Percentiles rank a stretch among this genome's conserved stretches.
Evolutionary conservation across 2,329 filamentous ascomycete species (phyloP).

Genomic region (Alternaria consortialis): DNA sequence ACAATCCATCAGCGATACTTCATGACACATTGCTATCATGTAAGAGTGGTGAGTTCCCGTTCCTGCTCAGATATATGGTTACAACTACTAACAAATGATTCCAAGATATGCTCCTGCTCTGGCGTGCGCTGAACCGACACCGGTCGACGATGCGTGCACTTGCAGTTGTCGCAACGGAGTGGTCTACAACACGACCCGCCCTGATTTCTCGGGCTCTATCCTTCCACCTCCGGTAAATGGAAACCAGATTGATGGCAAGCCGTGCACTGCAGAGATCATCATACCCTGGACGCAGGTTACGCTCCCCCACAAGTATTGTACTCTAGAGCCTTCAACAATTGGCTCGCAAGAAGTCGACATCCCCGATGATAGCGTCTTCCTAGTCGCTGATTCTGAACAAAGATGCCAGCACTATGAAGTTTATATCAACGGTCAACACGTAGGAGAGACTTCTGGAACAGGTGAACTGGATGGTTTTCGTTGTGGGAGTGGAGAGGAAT

Average conservation of each 20-base stretch:
- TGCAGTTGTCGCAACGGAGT: neutral
- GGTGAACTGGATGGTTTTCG: neutral
- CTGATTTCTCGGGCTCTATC: neutral
- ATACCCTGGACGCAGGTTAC: neutral
- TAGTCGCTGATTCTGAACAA: neutral
- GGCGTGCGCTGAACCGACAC: neutral
- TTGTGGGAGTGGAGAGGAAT: neutral
- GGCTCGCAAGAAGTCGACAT: neutral
- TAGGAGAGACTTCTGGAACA: neutral
- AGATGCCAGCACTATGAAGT: slow-evolving; percentile 4
- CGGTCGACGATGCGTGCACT: neutral
- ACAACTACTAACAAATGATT: neutral
- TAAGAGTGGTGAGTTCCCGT: too few species aligned
- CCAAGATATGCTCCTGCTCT: neutral
- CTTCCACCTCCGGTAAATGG: neutral
- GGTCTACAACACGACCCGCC: neutral
- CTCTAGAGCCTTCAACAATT: neutral
- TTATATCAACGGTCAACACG: neutral
- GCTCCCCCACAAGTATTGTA: rapidly evolving
- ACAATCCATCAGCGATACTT: too few species aligned
- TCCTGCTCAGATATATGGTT: too few species aligned
- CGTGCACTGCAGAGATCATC: neutral
- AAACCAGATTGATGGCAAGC: neutral
- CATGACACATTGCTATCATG: too few species aligned
- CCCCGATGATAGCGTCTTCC: neutral